phyloP scores from a whole-genome alignment of 352 stramenopile genomes.

The Phytophthora rubi region DNA sequence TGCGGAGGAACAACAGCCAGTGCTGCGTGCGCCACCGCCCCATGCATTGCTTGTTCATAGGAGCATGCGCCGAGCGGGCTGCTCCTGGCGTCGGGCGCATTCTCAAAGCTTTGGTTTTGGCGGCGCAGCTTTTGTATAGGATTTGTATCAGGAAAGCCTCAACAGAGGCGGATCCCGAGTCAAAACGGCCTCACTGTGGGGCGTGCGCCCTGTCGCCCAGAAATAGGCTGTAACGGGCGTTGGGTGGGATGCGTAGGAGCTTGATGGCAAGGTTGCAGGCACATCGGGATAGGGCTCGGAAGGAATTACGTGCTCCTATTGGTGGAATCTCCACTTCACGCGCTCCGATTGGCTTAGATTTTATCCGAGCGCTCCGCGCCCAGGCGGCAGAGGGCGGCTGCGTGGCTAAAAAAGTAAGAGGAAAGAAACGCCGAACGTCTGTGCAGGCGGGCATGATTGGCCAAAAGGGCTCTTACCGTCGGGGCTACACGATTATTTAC shows the following conservation, averaged over 20 bases:
- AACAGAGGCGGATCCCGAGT: slow-evolving; percentile 16
- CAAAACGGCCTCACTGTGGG: slow-evolving; percentile 26
- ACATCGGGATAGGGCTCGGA: neutral
- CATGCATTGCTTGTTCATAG: neutral
- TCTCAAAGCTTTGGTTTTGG: neutral
- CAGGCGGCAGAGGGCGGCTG: neutral
- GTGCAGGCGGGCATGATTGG: neutral
- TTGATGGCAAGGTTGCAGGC: too few species aligned
- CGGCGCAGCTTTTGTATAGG: slow-evolving; percentile 11
- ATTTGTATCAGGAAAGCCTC: slow-evolving; percentile 21
- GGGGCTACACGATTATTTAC: neutral
- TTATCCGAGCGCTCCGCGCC: neutral
- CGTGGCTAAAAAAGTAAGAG: slow-evolving; percentile 8
- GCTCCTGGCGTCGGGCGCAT: neutral
- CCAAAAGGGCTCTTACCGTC: neutral
- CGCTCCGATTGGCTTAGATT: neutral
- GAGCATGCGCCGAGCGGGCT: neutral
- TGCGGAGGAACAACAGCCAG: neutral
- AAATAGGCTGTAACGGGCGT: slow-evolving; percentile 13
- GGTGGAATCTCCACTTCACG: neutral
- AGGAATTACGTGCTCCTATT: neutral
- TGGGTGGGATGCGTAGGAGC: slow-evolving; percentile 10
- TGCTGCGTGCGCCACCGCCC: neutral
- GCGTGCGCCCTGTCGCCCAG: neutral
- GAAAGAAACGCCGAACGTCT: slow-evolving; percentile 4